phyloP scores from a whole-genome alignment of 768 basidiomycete species.

The Russula emetica region DNA sequence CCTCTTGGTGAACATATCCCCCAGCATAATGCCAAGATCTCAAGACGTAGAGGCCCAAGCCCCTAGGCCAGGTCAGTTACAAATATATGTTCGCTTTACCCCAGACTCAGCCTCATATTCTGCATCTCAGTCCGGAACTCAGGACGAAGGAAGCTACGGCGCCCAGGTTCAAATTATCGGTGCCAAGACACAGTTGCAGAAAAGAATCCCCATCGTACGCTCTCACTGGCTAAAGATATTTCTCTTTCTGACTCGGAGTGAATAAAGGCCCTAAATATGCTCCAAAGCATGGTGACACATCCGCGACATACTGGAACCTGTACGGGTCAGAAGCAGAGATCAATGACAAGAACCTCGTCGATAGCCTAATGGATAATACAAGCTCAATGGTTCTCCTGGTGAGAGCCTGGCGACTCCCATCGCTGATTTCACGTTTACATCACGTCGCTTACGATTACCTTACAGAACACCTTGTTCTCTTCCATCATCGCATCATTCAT shows the following conservation, averaged over 20 bases:
- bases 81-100: too few species aligned
- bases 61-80: not conserved
- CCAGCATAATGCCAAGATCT: not conserved
- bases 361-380: slow-evolving; percentile 23
- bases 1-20: not conserved
- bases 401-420: not conserved
- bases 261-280: slow-evolving; percentile 7
- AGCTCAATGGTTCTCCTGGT: slow-evolving; percentile 27
- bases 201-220: not conserved
- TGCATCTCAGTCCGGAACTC: too few species aligned
- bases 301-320: slow-evolving; percentile 23
- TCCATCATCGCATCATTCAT: slow-evolving; percentile 28
- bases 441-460: not conserved
- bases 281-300: slow-evolving; percentile 14
- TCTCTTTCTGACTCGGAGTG: not conserved
- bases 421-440: not conserved
- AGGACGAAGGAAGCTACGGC: too few species aligned
- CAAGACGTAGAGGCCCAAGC: not conserved
- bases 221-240: not conserved
- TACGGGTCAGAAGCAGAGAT: slow-evolving; percentile 21
- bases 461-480: slow-evolving; percentile 25
- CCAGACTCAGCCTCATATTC: too few species aligned
- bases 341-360: slow-evolving; percentile 19
- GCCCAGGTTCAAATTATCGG: too few species aligned
- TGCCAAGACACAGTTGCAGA: too few species aligned